phyloP scores from a whole-genome alignment of 2,329 filamentous ascomycete species.

The Cercospora sojina region DNA sequence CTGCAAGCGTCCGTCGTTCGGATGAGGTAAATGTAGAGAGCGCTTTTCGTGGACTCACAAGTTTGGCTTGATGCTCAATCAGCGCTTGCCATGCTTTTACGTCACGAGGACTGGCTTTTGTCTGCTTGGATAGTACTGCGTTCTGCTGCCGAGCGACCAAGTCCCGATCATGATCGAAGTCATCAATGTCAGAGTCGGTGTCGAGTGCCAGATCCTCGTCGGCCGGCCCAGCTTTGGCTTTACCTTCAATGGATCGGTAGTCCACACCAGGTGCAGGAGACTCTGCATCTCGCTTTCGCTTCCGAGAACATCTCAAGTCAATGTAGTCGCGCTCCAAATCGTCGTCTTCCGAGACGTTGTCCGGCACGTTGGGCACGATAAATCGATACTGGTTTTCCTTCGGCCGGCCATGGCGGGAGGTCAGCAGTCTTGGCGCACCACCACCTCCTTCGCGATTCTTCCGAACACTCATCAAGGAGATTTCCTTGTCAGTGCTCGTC shows the following conservation, averaged over 20 bases:
- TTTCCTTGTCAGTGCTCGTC: constrained; percentile 51
- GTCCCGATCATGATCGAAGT: constrained; percentile 21
- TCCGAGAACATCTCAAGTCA: constrained; percentile 18
- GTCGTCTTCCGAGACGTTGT: background rate
- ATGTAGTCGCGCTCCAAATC: constrained; percentile 23
- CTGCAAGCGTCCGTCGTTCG: constrained; percentile 68
- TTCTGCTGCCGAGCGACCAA: constrained; percentile 51
- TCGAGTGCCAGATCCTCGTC: constrained; percentile 43
- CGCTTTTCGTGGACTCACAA: constrained; percentile 56
- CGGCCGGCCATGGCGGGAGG: constrained; percentile 19
- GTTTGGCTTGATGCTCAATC: constrained; percentile 71
- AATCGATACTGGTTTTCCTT: constrained; percentile 13
- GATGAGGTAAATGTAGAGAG: constrained; percentile 54
- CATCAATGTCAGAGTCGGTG: constrained; percentile 30
- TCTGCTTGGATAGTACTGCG: constrained; percentile 61
- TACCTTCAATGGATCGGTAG: constrained; percentile 43
- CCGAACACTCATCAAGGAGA: constrained; percentile 9
- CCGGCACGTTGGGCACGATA: background rate
- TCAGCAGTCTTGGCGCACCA: constrained; percentile 15
- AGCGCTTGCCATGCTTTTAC: constrained; percentile 73
- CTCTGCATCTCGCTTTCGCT: constrained; percentile 23
- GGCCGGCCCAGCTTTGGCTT: constrained; percentile 28
- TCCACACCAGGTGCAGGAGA: constrained; percentile 32
- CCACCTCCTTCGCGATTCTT: background rate
- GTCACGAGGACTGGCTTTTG: constrained; percentile 66